These are phyloP conservation scores for Amylocarpus encephaloides DNA, from an alignment of 2,329 filamentous ascomycete species.

Conservation along the genomic window DNA sequence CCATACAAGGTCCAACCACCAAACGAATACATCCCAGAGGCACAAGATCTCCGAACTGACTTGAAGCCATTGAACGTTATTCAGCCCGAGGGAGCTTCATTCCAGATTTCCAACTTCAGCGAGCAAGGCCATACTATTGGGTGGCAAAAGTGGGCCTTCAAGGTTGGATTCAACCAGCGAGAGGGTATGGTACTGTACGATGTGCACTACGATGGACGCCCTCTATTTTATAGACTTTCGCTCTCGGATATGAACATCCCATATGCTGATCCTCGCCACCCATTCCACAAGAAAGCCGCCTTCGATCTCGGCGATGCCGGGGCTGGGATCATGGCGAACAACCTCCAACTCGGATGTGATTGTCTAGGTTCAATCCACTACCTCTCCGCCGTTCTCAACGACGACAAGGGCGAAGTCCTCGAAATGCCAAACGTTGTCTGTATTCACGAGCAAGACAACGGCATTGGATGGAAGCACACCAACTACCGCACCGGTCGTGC, in stretches of 20 bases:
- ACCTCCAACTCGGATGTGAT: slow-evolving; percentile 63
- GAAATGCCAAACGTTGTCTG: slow-evolving; percentile 62
- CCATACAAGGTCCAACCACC: slow-evolving; percentile 50
- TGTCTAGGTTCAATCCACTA: slow-evolving; percentile 67
- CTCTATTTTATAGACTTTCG: slow-evolving; percentile 59
- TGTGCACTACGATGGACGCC: slow-evolving; percentile 56
- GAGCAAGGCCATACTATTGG: slow-evolving; percentile 48
- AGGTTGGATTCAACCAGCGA: slow-evolving; percentile 54
- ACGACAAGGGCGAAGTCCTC: slow-evolving; percentile 52
- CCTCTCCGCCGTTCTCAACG: slow-evolving; percentile 50
- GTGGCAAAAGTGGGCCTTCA: slow-evolving; percentile 63
- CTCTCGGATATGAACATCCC: slow-evolving; percentile 58
- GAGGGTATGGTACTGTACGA: slow-evolving; percentile 65
- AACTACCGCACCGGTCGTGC: slow-evolving; percentile 60
- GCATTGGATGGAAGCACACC: slow-evolving; percentile 63
- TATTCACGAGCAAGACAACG: slow-evolving; percentile 64
- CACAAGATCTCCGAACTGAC: slow-evolving; percentile 52
- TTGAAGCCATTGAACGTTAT: slow-evolving; percentile 58
- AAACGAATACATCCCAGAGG: slow-evolving; percentile 61
- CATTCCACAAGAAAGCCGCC: slow-evolving; percentile 63
- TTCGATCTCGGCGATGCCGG: slow-evolving; percentile 65
- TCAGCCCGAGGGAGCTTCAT: slow-evolving; percentile 59
- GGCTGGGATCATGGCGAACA: slow-evolving; percentile 62
- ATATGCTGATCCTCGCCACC: slow-evolving; percentile 57
- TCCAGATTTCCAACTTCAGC: slow-evolving; percentile 44